phyloP scores from a whole-genome alignment of 768 basidiomycete genomes.

The Sporobolomyces pararoseus region DNA sequence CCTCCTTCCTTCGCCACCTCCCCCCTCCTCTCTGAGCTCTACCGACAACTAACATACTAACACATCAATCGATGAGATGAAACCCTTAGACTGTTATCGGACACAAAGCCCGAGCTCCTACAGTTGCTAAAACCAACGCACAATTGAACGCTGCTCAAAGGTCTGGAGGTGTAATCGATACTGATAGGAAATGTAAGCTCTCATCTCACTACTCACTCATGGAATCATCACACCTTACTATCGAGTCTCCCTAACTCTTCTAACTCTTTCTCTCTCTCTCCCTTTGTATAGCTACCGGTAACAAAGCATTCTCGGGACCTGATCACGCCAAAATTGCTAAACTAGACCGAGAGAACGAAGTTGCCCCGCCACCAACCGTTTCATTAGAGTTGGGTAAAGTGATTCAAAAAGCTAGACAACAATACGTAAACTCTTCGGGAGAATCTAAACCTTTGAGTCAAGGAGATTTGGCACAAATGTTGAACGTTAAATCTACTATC shows the following conservation, averaged over 20 bases:
- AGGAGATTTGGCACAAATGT: slow-evolving; percentile 39
- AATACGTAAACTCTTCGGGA: slow-evolving; percentile 33
- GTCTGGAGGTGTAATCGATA: slow-evolving; percentile 26
- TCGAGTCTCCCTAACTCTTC: too few relatives aligned
- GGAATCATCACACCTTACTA: too few relatives aligned
- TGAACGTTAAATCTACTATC: slow-evolving; percentile 37
- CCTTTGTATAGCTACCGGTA: slow-evolving; percentile 20
- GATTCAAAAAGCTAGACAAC: slow-evolving; percentile 40
- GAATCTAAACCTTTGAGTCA: slow-evolving; percentile 36
- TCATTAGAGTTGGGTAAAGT: slow-evolving; percentile 44
- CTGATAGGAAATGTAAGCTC: slow-evolving; percentile 37
- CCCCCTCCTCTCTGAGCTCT: background rate
- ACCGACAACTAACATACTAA: background rate
- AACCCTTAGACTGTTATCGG: slow-evolving; percentile 40
- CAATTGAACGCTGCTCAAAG: slow-evolving; percentile 34
- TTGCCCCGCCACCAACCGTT: slow-evolving; percentile 41
- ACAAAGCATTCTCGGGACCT: slow-evolving; percentile 31
- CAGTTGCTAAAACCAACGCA: slow-evolving; percentile 17
- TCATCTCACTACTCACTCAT: background rate
- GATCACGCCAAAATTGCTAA: slow-evolving; percentile 45
- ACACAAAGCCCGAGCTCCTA: slow-evolving; percentile 26
- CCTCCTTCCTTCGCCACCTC: background rate
- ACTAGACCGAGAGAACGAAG: slow-evolving; percentile 45
- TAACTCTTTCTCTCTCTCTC: background rate
- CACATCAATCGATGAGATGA: background rate